Evolutionary conservation across 2,329 filamentous ascomycete species (phyloP), one percentile per base, ranked within the genome.

Genomic region (Ceratocystis destructans): DNA sequence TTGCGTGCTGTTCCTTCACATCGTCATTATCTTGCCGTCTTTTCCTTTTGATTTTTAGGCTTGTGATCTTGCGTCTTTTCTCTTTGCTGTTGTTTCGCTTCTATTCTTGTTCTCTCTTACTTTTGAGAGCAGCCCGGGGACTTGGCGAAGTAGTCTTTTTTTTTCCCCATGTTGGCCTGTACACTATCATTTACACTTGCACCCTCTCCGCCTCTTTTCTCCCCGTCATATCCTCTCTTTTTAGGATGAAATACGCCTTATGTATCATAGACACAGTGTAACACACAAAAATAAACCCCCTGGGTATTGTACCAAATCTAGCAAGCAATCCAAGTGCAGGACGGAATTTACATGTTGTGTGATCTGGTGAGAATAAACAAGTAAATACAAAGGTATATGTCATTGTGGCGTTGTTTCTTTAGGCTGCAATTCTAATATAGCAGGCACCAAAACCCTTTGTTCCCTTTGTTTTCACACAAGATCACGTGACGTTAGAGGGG

Each of bases 251-350:
- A 66, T 55, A 63, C 44, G 31, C 65, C 65, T 66, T 50, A 37
- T 67, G 66, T 67, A 67, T 37, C 66, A 67, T 67, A 67, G 66
- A 67, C 33, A 67, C 55, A 64, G 66, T 67, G 62, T 67, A 64
- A 67, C 61, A 64, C 62, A 64, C 61, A 31, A 67, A 67, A 67
- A 67, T 50, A 55, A 64, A 64, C 45, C 17, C 44, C 55, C 61
- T 25, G 59, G 65, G 46, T 55, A 66, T 66, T 48, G 15, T 59
- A n/a, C 55, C 55, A 10, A 59, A 59, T n/a, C 17, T n/a, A 25
- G 7, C 15, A 6, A 15, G 2, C 20, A 53, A 28, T 2, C 22
- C 15, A 7, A 50, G 20, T 50, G 12, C 48, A 50, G 37, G 4
- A 41, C 12, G 12, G 37, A 41, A 41, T 41, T 41, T 41, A 12